Evolutionary conservation across 2,329 filamentous ascomycete genomes (phyloP).

Genomic region (Aschersonia sp.): DNA sequence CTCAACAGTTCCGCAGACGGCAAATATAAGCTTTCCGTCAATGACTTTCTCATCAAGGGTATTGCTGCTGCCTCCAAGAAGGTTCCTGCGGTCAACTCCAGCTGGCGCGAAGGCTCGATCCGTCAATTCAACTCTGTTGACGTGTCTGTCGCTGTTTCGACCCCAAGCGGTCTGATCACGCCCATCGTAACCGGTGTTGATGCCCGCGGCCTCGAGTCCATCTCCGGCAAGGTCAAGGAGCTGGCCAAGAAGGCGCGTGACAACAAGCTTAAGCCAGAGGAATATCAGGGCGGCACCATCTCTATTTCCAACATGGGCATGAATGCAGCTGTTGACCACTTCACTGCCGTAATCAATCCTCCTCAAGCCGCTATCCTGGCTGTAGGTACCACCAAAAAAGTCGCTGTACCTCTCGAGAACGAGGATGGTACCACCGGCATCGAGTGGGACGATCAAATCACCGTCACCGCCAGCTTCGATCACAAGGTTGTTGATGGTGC

Average conservation of each 20-base stretch:
- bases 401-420: conserved; percentile 71
- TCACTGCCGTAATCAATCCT: conserved; percentile 98
- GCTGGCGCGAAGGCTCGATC: conserved; percentile 82
- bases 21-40: conserved; percentile 98
- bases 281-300: conserved; percentile 98
- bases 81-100: conserved; percentile 90
- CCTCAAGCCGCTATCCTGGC: conserved; percentile 92
- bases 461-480: conserved; percentile 90
- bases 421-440: conserved; percentile 64
- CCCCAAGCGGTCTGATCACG: conserved; percentile 87
- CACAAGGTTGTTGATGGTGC: conserved; percentile 98
- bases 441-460: conserved; percentile 95
- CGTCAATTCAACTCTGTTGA: conserved; percentile 89
- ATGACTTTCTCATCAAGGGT: conserved; percentile 98
- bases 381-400: conserved; percentile 90
- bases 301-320: conserved; percentile 99
- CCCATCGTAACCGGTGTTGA: conserved; percentile 89
- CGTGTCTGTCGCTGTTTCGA: conserved; percentile 90
- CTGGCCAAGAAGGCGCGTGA: conserved; percentile 92
- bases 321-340: conserved; percentile 91
- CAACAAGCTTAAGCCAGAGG: conserved; percentile 97
- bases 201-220: conserved; percentile 71
- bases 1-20: conserved; percentile 81
- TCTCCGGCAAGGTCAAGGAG: conserved; percentile 85
- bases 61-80: conserved; percentile 78